Evolutionary conservation across 2,329 filamentous ascomycete genomes (phyloP).

Genomic region (Xylariaceae sp.): DNA sequence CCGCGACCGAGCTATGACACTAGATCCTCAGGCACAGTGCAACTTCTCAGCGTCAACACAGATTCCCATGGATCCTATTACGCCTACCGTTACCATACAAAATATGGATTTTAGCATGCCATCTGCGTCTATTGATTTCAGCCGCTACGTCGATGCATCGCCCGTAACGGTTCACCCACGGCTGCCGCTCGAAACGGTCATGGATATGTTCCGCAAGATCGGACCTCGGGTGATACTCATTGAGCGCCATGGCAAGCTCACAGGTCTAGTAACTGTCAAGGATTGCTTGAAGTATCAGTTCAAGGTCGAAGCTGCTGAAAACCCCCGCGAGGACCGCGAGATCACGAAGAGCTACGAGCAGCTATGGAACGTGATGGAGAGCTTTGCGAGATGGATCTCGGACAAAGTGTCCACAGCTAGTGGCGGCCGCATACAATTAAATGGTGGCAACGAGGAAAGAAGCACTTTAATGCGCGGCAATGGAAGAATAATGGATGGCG

Average conservation of each 20-base stretch:
- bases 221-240: constrained; percentile 89
- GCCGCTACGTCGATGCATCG: constrained; percentile 81
- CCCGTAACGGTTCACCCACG: constrained; percentile 89
- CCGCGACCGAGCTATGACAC: constrained; percentile 53
- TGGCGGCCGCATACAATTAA: constrained; percentile 55
- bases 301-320: constrained; percentile 84
- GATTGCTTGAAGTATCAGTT: constrained; percentile 97
- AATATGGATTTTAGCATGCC: constrained; percentile 53
- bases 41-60: constrained; percentile 57
- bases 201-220: constrained; percentile 98
- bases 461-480: constrained; percentile 19
- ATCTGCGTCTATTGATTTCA: constrained; percentile 68
- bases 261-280: constrained; percentile 89
- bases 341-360: constrained; percentile 58
- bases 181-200: constrained; percentile 89
- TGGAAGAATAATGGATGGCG: constrained; percentile 45
- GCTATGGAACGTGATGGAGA: constrained; percentile 57
- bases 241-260: constrained; percentile 80
- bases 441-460: constrained; percentile 28
- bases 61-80: constrained; percentile 34
- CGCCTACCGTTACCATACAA: constrained; percentile 54
- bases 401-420: constrained; percentile 49
- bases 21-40: constrained; percentile 68
- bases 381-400: constrained; percentile 55
- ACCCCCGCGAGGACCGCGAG: constrained; percentile 57